Base-by-base conservation (phyloP, 2,329 filamentous ascomycete species). In the Blastomyces emzantsi region DNA sequence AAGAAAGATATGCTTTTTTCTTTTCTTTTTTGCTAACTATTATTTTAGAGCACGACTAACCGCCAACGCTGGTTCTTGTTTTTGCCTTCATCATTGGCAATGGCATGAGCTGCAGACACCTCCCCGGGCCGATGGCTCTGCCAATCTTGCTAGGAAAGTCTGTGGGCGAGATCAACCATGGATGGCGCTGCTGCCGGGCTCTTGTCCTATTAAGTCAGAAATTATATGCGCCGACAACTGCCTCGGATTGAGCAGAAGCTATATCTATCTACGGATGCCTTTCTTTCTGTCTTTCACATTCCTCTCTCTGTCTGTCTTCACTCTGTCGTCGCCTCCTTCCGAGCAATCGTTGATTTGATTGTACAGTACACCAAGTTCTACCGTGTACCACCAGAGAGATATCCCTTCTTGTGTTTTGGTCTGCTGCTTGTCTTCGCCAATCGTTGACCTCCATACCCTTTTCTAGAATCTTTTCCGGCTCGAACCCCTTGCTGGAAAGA, bases 101-200 rank as follows among this genome's bases (percentile, higher is more conserved):
- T 51, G 51, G 51, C 25, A 49, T 49, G n/a, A n/a, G 11, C n/a
- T 49, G 47, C 47, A 25, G 22, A 15, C 33, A 41, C 17, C 54
- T 9, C 13, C 17, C 9, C 9, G 41, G 13, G 33, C 54, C 33
- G 22, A n/a, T 57, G 54, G 54, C 39, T 45, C 17, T 39, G 25
- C 56, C 56, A 45, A 59, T 28, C 25, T 45, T 59, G 25, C 41
- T 47, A 7, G 5, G 11, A 25, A 36, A 60, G 39, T 33, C 5
- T 45, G 41, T 60, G 57, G 57, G 57, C 36, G 28, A 45, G 57
- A 60, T 60, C 57, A 60, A 47, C 57, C 57, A 47, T 60, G 57
- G 57, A 60, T 45, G 57, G 41, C 25, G 57, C 41, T 15, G 57
- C 57, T n/a, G 39, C 15, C 57, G 22, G 28, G 30, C 1, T 30